Conservation (phyloP, 176 grass and related monocot species). For the Urochloa ruziziensis region DNA sequence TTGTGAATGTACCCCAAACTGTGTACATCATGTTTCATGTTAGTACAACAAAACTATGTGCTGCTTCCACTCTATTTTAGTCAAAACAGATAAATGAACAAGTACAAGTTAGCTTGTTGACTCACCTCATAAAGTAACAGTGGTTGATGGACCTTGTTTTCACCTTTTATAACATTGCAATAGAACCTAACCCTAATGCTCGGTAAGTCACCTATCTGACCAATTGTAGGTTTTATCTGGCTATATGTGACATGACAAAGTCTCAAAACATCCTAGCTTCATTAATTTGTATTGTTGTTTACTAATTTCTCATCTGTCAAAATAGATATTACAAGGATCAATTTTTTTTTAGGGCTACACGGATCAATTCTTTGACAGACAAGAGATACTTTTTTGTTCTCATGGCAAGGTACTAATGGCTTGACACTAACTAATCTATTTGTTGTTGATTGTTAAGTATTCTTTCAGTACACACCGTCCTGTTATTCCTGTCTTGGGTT, state of each 20-base stretch:
- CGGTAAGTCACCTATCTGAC: background rate
- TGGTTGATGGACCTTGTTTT: background rate
- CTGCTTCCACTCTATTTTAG: background rate
- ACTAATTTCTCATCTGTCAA: background rate
- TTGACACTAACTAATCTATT: background rate
- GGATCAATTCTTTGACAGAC: background rate
- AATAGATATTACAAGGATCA: constrained; percentile 15
- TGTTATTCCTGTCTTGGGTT: background rate
- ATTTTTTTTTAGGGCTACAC: too few species aligned
- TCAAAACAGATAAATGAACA: constrained; percentile 3
- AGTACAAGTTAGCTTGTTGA: background rate
- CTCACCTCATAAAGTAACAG: background rate
- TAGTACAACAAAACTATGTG: background rate
- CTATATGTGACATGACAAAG: background rate
- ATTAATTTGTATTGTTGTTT: background rate
- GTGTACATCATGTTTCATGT: background rate
- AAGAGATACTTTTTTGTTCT: background rate
- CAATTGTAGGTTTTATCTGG: background rate
- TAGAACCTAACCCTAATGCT: background rate
- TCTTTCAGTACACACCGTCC: background rate
- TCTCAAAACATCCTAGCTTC: background rate
- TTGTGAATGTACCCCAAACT: background rate
- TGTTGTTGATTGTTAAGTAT: constrained; percentile 18
- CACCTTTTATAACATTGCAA: background rate
- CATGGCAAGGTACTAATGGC: background rate